Evolutionary conservation across 768 basidiomycete genomes (phyloP), one percentile per base, ranked within the genome.

Genomic region (Rhodocollybia butyracea): DNA sequence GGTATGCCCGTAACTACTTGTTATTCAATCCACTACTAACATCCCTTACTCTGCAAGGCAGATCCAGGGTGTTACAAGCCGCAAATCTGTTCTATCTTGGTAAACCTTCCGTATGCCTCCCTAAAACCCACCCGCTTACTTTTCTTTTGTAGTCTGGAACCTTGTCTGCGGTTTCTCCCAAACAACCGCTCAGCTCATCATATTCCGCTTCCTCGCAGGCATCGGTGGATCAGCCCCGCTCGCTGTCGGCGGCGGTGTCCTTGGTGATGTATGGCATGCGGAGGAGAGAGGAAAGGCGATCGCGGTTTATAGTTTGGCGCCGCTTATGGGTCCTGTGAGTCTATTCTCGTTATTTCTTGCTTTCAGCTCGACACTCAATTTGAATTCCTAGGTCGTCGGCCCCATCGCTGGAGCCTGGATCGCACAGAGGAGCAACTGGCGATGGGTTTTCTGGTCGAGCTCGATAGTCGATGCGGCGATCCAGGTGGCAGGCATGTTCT

Each of bases 391-490:
- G n/a, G n/a, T 50, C 7, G 55, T 86, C 13, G 86, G 84, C 1
- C 86, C 86, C 1, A 68, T 84, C 2, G 80, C 81, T 21, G 86
- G 84, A 5, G 82, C 81, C n/a, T 86, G 83, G 80, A 36, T 32
- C 11, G 51, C 36, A 1, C 26, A 45, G 38, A 73, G 70, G 32
- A 78, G 84, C 0, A 84, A 83, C 0, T 89, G 88, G 88, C 73
- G 84, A 65, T 89, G 86, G 86, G 85, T 88, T 29, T 90, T 89
- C 64, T 87, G 86, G 81, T 79, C 85, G 0, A 85, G 84, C 3
- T 80, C 74, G 31, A 84, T 88, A 34, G 72, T 78, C 0, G 83
- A 81, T 57, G 82, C 70, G 0, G 58, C 64, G 21, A 66, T 90
- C 31, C 86, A 89, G 61, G 46, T 78, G 0, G 59, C 77, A 1